Base-by-base conservation (phyloP, 768 basidiomycete genomes). In the Collybiopsis confluens region DNA sequence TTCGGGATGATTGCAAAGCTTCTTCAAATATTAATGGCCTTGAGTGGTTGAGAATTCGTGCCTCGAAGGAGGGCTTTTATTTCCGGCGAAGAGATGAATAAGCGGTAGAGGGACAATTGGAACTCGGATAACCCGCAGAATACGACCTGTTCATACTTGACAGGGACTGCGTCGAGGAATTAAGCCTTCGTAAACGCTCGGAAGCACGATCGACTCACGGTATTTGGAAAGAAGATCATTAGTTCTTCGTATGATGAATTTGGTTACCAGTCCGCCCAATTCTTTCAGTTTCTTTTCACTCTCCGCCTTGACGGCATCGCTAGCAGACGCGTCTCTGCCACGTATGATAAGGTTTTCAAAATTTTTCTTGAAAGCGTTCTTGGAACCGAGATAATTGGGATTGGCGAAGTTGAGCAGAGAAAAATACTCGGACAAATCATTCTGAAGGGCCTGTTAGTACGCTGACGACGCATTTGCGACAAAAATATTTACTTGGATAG, bases 71-170 rank as follows among this genome's bases (percentile, higher is more conserved):
- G 73, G 13, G 90, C 88, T 64, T 91, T 90, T 61, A 96, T 96
- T 63, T 92, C 92, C 6, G 92, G 92, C 1, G 93, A 96, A 2
- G 85, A 86, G 57, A 96, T 95, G 64, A 98, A 98, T 27, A 91
- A 77, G 45, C 85, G 85, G 65, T 98, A 98, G 2, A 98, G 73
- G 6, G 89, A 74, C 13, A 91, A 71, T 61, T 98, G 94, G 60
- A 97, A 85, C 15, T 86, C 76, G 2, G 91, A 92, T 3, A 90
- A 79, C 38, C 82, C 78, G 66, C 94, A 98, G 70, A 97, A 98
- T 0, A 98, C 94, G 56, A 98, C 90, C 56, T 98, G 93, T 67
- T 98, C 97, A 71, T 98, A 98, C 68, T 99, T 99, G 71, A 99
- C 92, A 8, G 97, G 97, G 26, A 99, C 96, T 98, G 62, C 18